Evolutionary conservation across 2,329 filamentous ascomycete genomes (phyloP).

Genomic region (Nannizzia gypsea): DNA sequence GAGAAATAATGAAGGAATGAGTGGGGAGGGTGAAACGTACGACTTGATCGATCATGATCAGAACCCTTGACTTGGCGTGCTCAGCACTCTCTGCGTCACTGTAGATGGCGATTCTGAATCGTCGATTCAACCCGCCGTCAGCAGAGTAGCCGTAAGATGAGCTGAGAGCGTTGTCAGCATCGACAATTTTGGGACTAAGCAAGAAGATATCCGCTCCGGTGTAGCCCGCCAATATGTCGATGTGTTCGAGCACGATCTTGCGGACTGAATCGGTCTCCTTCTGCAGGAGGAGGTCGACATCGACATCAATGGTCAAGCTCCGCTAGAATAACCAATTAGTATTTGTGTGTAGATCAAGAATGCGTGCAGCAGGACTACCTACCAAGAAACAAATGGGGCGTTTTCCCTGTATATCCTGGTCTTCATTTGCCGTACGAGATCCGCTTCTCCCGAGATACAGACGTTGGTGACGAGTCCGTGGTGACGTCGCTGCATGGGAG

Average conservation of each 20-base stretch:
- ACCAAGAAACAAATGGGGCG: constrained; percentile 86
- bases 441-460: constrained; percentile 75
- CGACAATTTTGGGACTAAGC: constrained; percentile 73
- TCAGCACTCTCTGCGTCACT: constrained; percentile 91
- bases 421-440: constrained; percentile 78
- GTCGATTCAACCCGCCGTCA: constrained; percentile 71
- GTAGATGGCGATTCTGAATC: constrained; percentile 86
- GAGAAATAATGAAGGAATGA: neutral
- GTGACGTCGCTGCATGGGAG: constrained; percentile 35
- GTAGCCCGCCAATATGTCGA: constrained; percentile 75
- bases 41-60: constrained; percentile 95
- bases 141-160: constrained; percentile 66
- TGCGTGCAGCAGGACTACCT: constrained; percentile 31
- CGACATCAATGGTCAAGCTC: constrained; percentile 86
- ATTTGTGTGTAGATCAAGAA: constrained; percentile 15
- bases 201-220: constrained; percentile 96
- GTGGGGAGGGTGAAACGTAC: constrained; percentile 39
- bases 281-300: constrained; percentile 80
- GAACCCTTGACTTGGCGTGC: constrained; percentile 87
- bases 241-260: constrained; percentile 64
- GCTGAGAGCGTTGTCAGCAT: constrained; percentile 60
- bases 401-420: constrained; percentile 84
- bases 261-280: constrained; percentile 56
- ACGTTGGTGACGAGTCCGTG: constrained; percentile 68
- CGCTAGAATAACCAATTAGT: constrained; percentile 45